Evolutionary conservation across 2,329 filamentous ascomycete genomes (phyloP), one percentile per base, ranked within the genome.

Genomic region (Fusarium beomiforme): DNA sequence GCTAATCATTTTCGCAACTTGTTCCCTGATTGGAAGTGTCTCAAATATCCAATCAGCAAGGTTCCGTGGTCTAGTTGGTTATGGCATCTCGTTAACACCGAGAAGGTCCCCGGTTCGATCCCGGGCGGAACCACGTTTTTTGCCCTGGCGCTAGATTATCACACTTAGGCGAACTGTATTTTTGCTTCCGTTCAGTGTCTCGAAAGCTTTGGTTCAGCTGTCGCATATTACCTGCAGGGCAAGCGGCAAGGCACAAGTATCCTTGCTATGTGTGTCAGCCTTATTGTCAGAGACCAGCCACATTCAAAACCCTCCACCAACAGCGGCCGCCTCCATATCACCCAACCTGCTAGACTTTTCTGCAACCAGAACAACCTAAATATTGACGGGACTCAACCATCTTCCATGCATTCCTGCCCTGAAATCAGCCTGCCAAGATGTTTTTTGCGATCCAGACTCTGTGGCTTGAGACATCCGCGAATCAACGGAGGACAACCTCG

Each of bases 31-130:
- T 24, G 1, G 1, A 7, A 12, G 0, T 0, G 0, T 0, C 0
- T 6, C 0, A 0, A 0, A 0, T 13, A 33, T n/a, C 7, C 5
- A 24, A 24, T 14, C 14, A 4, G 31, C 21, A 4, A 3, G 61
- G 43, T 68, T 68, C 64, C 56, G 56, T 68, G 65, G 64, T 67
- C 63, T 67, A 67, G 64, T 67, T 67, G 64, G 64, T 56, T 67
- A 67, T 67, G 64, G 37, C 64, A 67, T 67, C 64, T 68, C 64
- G 65, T 64, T 68, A 68, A 58, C 57, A 68, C 57, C 64, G 65
- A 68, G 64, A 68, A 68, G 64, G 65, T 68, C 64, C 58, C 65
- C 57, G 50, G 50, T 68, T 69, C 64, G 24, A 68, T 58, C 64
- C 64, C 58, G 50, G 65, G 64, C 58, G 64, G 65, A 69, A 59